Conservation (phyloP, 805 yeast species). For the Isabelozyma rhagii region DNA sequence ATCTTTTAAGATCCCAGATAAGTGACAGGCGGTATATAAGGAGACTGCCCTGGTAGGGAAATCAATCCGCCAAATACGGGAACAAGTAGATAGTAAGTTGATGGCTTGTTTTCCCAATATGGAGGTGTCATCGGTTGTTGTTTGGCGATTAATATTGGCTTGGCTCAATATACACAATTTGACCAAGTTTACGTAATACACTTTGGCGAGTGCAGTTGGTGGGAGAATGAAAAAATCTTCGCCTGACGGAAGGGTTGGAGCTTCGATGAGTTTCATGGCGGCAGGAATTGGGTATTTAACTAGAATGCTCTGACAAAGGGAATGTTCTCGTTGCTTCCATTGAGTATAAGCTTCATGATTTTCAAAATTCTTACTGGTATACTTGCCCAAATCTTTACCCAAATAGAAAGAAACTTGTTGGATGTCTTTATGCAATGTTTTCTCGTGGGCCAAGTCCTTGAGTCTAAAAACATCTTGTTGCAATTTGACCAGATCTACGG, state of each 20-base stretch:
- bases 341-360: slow-evolving; percentile 17
- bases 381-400: slow-evolving; percentile 42
- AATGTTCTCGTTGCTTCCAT: slow-evolving; percentile 33
- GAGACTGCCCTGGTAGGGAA: slow-evolving; percentile 47
- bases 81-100: slow-evolving; percentile 42
- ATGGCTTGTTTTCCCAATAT: slow-evolving; percentile 39
- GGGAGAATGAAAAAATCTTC: slow-evolving; percentile 39
- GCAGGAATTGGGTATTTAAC: slow-evolving; percentile 32
- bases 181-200: neutral
- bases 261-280: slow-evolving; percentile 23
- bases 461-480: slow-evolving; percentile 52
- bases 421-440: slow-evolving; percentile 35
- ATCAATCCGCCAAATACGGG: slow-evolving; percentile 59
- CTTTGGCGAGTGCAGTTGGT: slow-evolving; percentile 22
- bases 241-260: slow-evolving; percentile 31
- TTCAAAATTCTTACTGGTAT: slow-evolving; percentile 18
- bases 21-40: slow-evolving; percentile 47
- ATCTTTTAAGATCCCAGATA: slow-evolving; percentile 28
- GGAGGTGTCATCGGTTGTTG: slow-evolving; percentile 11
- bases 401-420: slow-evolving; percentile 29
- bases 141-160: neutral
- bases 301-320: slow-evolving; percentile 17
- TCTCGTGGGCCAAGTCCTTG: slow-evolving; percentile 39
- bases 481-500: slow-evolving; percentile 43
- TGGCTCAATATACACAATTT: neutral